Base-by-base conservation (phyloP, 345 rosid genomes). In the Brassica juncea region DNA sequence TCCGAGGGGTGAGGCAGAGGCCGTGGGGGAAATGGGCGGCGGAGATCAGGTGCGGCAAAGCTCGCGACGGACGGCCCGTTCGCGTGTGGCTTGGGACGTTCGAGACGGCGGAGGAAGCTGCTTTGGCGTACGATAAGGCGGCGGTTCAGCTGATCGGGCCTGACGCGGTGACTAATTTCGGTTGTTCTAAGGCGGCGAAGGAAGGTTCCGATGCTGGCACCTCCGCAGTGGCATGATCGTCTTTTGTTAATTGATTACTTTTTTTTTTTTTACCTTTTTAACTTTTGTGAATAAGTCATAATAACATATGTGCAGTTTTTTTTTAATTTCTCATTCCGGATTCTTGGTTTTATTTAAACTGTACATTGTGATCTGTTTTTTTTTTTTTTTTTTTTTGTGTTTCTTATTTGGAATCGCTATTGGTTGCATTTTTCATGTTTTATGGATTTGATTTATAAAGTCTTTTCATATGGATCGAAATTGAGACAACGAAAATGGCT, bases 1-100 rank as follows among this genome's bases (percentile, higher is more conserved):
- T 81, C 55, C 77, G 89, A n/a, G 92, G 92, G 0, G 92, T 89
- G 32, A 84, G 92, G 10, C 89, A 77, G 79, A 80, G 92, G 23
- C 89, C 89, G 1, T 89, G 92, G 92, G 92, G 92, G 0, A 74
- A 84, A 9, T 88, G 90, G 90, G 90, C 92, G 6, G 90, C 92
- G 7, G 92, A 89, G 87, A 89, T 89, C 67, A 85, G 92, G 27
- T 75, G 79, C 12, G 68, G 80, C 6, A 74, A 34, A 74, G 35
- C 79, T 60, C 37, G 68, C 67, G 85, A 88, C 23, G 77, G 54
- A 52, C 10, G 75, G 9, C 62, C 84, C 12, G 71, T 78, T 15
- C 86, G 92, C 31, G 35, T 87, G 4, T 88, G 92, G 90, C 85
- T 88, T 0, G 92, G 92, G 10, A 88, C 90, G 1, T 88, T 81